These are phyloP conservation scores for Saccharomycopsis synnaedendra DNA, from an alignment of 805 yeast species.

Conservation along the genomic window DNA sequence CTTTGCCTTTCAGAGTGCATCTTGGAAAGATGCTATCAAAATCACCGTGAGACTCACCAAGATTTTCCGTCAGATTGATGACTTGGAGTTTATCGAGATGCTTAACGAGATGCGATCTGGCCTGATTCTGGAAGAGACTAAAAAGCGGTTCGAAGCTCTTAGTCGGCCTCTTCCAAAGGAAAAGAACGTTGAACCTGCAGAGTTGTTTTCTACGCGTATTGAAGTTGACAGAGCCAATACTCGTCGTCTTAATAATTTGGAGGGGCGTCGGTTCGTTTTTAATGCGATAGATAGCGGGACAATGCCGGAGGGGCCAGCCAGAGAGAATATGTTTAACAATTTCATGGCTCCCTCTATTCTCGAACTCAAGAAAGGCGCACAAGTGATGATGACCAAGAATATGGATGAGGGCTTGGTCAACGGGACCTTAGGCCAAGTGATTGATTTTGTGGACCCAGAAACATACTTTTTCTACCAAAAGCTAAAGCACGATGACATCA, in stretches of 20 bases:
- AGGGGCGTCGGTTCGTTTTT: slow-evolving; percentile 33
- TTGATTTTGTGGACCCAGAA: slow-evolving; percentile 43
- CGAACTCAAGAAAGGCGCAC: slow-evolving; percentile 57
- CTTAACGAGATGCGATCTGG: slow-evolving; percentile 67
- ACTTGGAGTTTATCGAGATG: slow-evolving; percentile 58
- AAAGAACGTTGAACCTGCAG: slow-evolving; percentile 62
- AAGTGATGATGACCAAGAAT: slow-evolving; percentile 75
- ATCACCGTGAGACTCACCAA: slow-evolving; percentile 47
- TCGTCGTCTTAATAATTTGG: slow-evolving; percentile 33
- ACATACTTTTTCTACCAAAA: slow-evolving; percentile 32
- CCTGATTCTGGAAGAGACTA: slow-evolving; percentile 35
- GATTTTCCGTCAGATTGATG: slow-evolving; percentile 72
- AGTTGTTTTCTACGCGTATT: slow-evolving; percentile 56
- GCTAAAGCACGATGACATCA: slow-evolving; percentile 14
- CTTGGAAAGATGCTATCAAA: slow-evolving; percentile 51
- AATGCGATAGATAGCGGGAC: slow-evolving; percentile 34
- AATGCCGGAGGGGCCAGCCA: slow-evolving; percentile 2
- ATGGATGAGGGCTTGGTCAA: slow-evolving; percentile 63
- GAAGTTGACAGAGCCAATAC: slow-evolving; percentile 64
- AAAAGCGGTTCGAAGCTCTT: slow-evolving; percentile 37
- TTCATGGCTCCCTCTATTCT: slow-evolving; percentile 52
- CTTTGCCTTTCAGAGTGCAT: slow-evolving; percentile 55
- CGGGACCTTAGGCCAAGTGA: slow-evolving; percentile 64
- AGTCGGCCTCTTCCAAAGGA: slow-evolving; percentile 37
- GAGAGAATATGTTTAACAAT: slow-evolving; percentile 30